Evolutionary conservation across 2,329 filamentous ascomycete species (phyloP), one percentile per base, ranked within the genome.

Genomic region (Aspergillus sojae): DNA sequence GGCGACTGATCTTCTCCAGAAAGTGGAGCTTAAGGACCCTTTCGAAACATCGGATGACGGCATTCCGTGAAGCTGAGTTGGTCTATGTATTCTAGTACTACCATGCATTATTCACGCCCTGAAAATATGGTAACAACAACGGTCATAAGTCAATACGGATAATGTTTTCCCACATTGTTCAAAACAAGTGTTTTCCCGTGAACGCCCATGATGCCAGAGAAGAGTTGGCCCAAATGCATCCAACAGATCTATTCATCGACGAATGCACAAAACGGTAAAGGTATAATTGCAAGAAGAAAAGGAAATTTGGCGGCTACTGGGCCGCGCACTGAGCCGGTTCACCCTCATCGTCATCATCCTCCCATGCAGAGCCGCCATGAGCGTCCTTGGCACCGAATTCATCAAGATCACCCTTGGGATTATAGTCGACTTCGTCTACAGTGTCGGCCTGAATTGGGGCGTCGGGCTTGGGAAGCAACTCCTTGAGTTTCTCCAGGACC

Each of bases 341-440:
- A 26, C 77, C 77, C 19, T 79, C 80, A 4, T 82, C 80, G 6
- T 84, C 81, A 23, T 83, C 82, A 62, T 84, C 82, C 58, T 79
- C 81, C 83, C 83, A 85, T 14, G 71, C 78, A 30, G 76, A 76
- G 21, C 76, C 80, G 16, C 77, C 79, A 21, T 77, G 74, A 1
- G 72, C 74, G 69, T 83, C 82, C 26, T 75, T 76, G 34, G 78
- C 77, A 14, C 82, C 83, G 62, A 82, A 83, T 73, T 93, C 88
- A 58, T 97, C 92, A 70, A 97, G 86, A 71, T 93, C 89, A 4
- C 88, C 92, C 67, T 94, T 88, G n/a, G 87, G 86, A 66, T 97
- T 91, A 71, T 92, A 96, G 3, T 92, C 87, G 0, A 97, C 93
- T 68, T 98, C 93, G 62, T 98, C 95, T 10, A 94, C 83, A 63